Evolutionary conservation across 495 filamentous ascomycete species (phyloP).

Genomic region (Copromyces sp.): DNA sequence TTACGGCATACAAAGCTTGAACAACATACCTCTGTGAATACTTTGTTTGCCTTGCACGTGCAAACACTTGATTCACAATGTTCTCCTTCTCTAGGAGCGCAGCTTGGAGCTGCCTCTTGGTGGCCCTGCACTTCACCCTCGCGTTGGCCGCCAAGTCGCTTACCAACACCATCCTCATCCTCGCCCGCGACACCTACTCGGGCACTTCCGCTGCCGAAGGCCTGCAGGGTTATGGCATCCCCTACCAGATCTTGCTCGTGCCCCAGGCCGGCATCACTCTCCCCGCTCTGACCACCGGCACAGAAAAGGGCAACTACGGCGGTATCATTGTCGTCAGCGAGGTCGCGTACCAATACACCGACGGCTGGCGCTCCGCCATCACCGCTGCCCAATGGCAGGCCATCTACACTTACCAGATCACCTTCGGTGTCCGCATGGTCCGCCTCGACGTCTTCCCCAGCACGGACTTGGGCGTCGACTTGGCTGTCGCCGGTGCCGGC

Average conservation of each 20-base stretch:
- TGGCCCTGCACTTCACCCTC: not conserved
- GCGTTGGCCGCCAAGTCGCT: constrained; percentile 14
- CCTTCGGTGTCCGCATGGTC: constrained; percentile 51
- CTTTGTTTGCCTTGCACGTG: not conserved
- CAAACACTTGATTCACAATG: not conserved
- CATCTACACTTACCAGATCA: constrained; percentile 47
- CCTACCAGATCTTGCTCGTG: constrained; percentile 44
- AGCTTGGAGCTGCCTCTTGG: not conserved
- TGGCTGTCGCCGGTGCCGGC: constrained; percentile 18
- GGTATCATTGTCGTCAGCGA: constrained; percentile 48
- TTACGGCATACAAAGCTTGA: not conserved
- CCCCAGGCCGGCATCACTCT: constrained; percentile 41
- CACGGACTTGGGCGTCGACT: constrained; percentile 35
- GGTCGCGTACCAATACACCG: constrained; percentile 45
- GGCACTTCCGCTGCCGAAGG: constrained; percentile 40
- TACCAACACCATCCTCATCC: constrained; percentile 44
- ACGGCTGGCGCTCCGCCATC: constrained; percentile 42
- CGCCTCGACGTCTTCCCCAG: constrained; percentile 48
- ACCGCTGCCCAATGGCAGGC: constrained; percentile 47
- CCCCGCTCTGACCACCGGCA: constrained; percentile 37
- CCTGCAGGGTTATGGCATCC: constrained; percentile 53
- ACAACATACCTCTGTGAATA: not conserved
- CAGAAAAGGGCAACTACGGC: constrained; percentile 42
- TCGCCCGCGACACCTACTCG: constrained; percentile 41
- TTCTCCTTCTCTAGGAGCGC: not conserved